Evolutionary conservation across 78 protist genomes (phyloP), one percentile per base, ranked within the genome.

Genomic region (Dictyostelium purpureum): DNA sequence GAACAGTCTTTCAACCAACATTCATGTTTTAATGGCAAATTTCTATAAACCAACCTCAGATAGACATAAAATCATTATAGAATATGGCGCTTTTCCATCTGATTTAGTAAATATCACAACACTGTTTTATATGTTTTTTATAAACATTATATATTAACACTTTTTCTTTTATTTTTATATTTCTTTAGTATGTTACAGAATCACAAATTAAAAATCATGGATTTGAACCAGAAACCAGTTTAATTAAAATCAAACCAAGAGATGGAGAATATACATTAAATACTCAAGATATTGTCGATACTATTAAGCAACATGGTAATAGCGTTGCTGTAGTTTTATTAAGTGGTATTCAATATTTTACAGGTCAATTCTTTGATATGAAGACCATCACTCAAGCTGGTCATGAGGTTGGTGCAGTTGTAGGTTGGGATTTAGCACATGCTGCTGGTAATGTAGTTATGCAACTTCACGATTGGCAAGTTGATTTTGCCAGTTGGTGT

Each of bases 401-500:
- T 16, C 88, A 95, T 6, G 66, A 90, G 26, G 5, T 80, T 24
- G 90, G 94, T 47, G 87, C 87, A 6, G 24, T 71, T n/a, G 97
- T 95, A 14, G 99, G 99, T 33, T 95, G 87, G 76, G 99, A 98
- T 79, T 87, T 95, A 16, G 99, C 99, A 16, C 99, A 98, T 67
- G 99, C 99, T 19, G 98, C 70, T 7, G 98, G 98, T 49, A 97
- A 97, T 69, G 96, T 96, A n/a, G 88, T 56, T n/a, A 82, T 98
- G 24, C 59, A 42, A 47, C 96, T 98, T 24, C 98, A 98, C 76
- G 98, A 95, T 40, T 98, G 99, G 99, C 65, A 78, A 43, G 97
- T 98, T 2, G 99, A 98, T 69, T 98, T 98, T 70, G 99, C 98
- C 0, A 65, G 90, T 56, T 98, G 98, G 98, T 98, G 99, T 90